Conservation (phyloP, 805 yeast species). For the Candida coquimbonensis region DNA sequence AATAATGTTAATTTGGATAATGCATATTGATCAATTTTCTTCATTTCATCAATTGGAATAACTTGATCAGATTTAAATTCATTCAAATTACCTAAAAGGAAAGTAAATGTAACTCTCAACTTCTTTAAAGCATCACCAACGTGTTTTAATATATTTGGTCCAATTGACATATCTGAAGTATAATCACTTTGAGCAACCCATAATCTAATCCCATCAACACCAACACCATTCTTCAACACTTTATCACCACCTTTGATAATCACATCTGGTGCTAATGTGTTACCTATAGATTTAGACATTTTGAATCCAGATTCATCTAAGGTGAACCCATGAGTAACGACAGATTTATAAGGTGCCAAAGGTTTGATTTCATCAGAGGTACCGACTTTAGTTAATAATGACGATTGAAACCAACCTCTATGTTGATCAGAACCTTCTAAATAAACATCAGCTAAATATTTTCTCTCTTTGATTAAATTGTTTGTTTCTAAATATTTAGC, state of each 20-base stretch:
- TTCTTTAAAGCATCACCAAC: conserved; percentile 79
- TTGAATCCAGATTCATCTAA: conserved; percentile 80
- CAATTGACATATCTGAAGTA: conserved; percentile 70
- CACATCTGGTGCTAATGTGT: conserved; percentile 62
- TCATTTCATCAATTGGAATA: conserved; percentile 34
- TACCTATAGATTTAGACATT: conserved; percentile 93
- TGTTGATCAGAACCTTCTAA: conserved; percentile 98
- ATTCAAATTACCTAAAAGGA: conserved; percentile 69
- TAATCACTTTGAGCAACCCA: conserved; percentile 90
- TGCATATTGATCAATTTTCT: conserved; percentile 53
- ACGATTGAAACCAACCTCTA: conserved; percentile 98
- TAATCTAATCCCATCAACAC: conserved; percentile 84
- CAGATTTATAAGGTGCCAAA: conserved; percentile 59
- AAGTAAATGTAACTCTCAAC: conserved; percentile 73
- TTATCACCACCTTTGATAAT: conserved; percentile 56
- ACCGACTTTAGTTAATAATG: conserved; percentile 72
- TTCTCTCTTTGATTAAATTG: conserved; percentile 27
- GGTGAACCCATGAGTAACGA: conserved; percentile 91
- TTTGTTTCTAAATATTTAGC: conserved; percentile 31
- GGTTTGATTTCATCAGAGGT: conserved; percentile 18
- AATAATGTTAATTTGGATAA: conserved; percentile 48
- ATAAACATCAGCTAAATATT: conserved; percentile 68
- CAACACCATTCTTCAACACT: conserved; percentile 48
- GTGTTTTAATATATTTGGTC: conserved; percentile 63
- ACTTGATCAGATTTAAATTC: conserved; percentile 28